Conservation (phyloP, 352 stramenopile species). For the Phytopythium kandeliae region DNA sequence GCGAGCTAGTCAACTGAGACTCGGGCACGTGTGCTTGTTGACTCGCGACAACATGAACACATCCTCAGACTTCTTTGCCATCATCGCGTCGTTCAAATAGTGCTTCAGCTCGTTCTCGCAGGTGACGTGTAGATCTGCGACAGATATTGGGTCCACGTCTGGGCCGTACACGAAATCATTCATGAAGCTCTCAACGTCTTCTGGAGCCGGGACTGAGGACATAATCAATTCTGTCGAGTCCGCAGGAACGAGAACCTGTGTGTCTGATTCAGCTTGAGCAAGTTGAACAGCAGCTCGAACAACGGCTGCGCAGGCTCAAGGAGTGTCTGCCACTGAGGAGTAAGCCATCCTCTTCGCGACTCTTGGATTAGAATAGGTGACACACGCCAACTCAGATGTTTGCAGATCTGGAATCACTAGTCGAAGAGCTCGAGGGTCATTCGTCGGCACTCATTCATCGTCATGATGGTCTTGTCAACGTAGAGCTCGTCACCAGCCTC, state of each 20-base stretch:
- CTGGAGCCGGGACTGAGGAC: background rate
- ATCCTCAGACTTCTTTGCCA: background rate
- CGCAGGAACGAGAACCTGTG: background rate
- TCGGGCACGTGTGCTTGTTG: conserved; percentile 1
- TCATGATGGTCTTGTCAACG: conserved; percentile 5
- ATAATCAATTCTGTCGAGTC: background rate
- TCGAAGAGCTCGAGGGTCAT: conserved; percentile 5
- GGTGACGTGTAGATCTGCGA: background rate
- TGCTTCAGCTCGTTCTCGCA: conserved; percentile 4
- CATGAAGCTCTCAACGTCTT: background rate
- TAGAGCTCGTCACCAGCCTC: conserved; percentile 1
- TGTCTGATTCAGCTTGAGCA: background rate
- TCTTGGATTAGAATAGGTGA: background rate
- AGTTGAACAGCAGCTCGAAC: background rate
- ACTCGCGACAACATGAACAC: background rate
- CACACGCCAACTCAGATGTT: conserved; percentile 4
- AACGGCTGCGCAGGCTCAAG: background rate
- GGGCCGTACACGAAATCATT: background rate
- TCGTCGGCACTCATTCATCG: conserved; percentile 11
- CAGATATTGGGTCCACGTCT: background rate
- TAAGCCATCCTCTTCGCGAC: background rate
- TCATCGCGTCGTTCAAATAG: conserved; percentile 6
- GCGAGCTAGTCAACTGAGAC: conserved; percentile 1
- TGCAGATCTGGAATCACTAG: background rate
- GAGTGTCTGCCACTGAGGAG: background rate